A percentile compares a stretch with the other conserved stretches of the same genome.
Evolutionary conservation across 148 eudicot species (phyloP).

Genomic region (Fagopyrum esculentum): DNA sequence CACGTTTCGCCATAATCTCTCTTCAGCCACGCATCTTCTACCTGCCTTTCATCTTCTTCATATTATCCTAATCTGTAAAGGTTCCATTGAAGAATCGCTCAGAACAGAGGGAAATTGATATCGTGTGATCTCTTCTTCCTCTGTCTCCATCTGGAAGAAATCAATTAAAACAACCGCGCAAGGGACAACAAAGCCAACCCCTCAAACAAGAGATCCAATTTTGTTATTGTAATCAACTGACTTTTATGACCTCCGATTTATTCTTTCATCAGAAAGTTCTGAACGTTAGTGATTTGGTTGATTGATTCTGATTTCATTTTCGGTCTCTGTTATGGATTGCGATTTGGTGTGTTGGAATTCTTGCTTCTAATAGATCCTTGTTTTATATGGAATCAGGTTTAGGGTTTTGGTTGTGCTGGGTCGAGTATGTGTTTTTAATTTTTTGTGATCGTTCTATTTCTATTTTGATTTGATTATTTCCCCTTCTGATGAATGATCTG

Average conservation of each 20-base stretch:
- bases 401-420: constrained; percentile 5
- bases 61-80: background rate
- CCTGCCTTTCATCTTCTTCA: background rate
- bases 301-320: background rate
- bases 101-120: background rate
- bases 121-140: too few relatives aligned
- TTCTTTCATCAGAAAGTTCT: background rate
- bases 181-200: background rate
- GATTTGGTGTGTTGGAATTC: background rate
- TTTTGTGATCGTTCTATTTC: background rate
- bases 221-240: background rate
- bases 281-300: background rate
- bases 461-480: background rate
- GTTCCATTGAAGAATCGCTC: background rate
- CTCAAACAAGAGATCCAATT: constrained; percentile 4
- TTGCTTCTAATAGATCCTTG: background rate
- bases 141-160: too few relatives aligned
- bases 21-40: too few relatives aligned
- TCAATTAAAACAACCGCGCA: too few relatives aligned
- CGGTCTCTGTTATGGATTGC: background rate
- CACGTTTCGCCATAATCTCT: too few relatives aligned
- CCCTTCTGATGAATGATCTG: background rate
- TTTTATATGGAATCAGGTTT: background rate
- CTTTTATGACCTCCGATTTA: background rate
- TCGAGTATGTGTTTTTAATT: background rate